Evolutionary conservation across 345 rosid genomes (phyloP), one percentile per base, ranked within the genome.

Genomic region (Ceriops decandra): DNA sequence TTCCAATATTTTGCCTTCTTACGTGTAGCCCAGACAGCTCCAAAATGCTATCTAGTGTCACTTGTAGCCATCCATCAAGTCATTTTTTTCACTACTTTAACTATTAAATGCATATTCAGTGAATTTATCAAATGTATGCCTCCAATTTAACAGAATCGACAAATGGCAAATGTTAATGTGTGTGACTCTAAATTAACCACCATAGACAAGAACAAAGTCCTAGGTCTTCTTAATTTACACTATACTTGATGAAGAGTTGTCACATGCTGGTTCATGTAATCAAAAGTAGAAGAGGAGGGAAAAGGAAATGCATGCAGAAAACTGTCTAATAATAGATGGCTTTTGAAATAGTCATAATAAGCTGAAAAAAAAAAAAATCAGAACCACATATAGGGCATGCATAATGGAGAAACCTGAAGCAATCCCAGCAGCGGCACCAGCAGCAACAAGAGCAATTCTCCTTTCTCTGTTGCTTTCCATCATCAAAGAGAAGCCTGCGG

Each of bases 391-490:
- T 27, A 24, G 9, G 46, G 30, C 47, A 36, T 27, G 64, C 22
- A 51, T 42, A 67, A 21, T 6, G 57, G 20, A 36, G 17, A 64
- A 77, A 93, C 99, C 99, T 78, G 96, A 88, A 68, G 99, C 87
- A 84, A 95, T 95, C 64, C 99, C 99, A 83, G 97, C 83, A 0
- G 96, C 99, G 1, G 99, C 97, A 77, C 97, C 99, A 73, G 99
- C 99, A 49, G 96, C 97, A 54, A 93, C 84, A 71, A 95, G 97
- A 76, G 97, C 95, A 58, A 86, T 95, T 75, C 85, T 88, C 77
- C 96, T 87, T 69, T 95, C 99, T 83, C 99, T 85, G 77, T 95
- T 95, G 79, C 86, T 91, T 80, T 92, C 97, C 97, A 95, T 95
- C 93, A 91, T 84, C 20, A 90, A 79, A 8, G 97, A 86, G 77